These are phyloP conservation scores for Oryza coarctata DNA, from an alignment of 176 grass and related monocot genomes.

Conservation along the genomic window DNA sequence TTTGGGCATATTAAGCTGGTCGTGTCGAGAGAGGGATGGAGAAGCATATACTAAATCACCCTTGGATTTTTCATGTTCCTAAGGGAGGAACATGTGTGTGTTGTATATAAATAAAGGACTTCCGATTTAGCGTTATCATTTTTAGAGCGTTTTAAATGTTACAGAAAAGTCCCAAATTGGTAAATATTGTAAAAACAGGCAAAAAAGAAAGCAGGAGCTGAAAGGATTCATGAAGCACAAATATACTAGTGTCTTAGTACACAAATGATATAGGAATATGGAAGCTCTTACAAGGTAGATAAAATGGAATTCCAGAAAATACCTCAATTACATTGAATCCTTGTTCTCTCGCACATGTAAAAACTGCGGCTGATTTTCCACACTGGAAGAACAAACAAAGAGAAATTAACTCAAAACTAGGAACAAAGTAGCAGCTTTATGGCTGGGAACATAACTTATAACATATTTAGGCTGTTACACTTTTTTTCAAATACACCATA, in stretches of 20 bases:
- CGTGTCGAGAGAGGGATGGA: too few relatives aligned
- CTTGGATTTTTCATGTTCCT: neutral
- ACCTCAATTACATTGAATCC: conserved; percentile 97
- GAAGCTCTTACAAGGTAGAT: neutral
- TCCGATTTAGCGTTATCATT: neutral
- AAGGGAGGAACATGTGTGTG: neutral
- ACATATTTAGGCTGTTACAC: neutral
- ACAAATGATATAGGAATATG: conserved; percentile 3
- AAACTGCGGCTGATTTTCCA: conserved; percentile 94
- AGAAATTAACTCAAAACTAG: neutral
- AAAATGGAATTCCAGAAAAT: conserved; percentile 13
- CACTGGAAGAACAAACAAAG: conserved; percentile 55
- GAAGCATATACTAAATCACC: neutral
- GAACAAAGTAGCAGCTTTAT: neutral
- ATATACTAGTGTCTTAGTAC: neutral
- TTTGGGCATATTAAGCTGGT: too few relatives aligned
- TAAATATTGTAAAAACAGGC: neutral
- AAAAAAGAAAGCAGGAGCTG: neutral
- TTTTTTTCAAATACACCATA: neutral
- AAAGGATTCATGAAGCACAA: neutral
- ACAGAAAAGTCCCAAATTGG: neutral
- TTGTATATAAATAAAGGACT: neutral
- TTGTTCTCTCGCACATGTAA: conserved; percentile 92
- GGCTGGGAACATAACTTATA: neutral
- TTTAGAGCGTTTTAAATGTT: neutral